These are phyloP conservation scores for Podospora pseudoanserina DNA, from an alignment of 495 filamentous ascomycete species.

Conservation along the genomic window DNA sequence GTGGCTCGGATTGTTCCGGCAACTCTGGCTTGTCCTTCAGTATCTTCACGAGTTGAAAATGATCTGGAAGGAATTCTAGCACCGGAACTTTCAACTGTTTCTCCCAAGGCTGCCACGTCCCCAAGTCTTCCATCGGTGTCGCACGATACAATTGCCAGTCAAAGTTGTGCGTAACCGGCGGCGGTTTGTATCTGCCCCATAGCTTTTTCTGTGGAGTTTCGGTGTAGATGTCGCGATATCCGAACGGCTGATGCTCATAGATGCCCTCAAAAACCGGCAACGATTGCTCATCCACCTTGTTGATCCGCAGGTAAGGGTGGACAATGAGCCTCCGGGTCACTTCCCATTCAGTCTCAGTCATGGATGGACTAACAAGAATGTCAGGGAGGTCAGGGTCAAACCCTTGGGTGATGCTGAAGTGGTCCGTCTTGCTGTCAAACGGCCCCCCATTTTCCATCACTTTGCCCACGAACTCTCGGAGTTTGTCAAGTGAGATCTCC, in stretches of 20 bases:
- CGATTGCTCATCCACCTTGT: neutral
- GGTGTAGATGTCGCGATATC: constrained; percentile 25
- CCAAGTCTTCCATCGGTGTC: neutral
- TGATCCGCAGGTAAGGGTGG: constrained; percentile 15
- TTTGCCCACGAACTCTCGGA: neutral
- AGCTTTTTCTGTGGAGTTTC: neutral
- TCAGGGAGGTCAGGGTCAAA: constrained; percentile 1
- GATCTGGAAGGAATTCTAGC: neutral
- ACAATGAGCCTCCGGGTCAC: constrained; percentile 19
- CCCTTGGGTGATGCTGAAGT: neutral
- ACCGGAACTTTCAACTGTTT: neutral
- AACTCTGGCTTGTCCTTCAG: neutral
- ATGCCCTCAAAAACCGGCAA: constrained; percentile 6
- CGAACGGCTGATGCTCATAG: constrained; percentile 17
- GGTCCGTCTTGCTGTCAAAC: neutral
- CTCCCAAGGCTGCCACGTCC: neutral
- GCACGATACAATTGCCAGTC: constrained; percentile 15
- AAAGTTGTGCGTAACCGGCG: constrained; percentile 3
- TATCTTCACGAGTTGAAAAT: neutral
- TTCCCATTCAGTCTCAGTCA: constrained; percentile 21
- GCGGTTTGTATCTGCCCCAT: neutral
- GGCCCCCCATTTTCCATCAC: neutral
- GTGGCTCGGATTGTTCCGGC: neutral
- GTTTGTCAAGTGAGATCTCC: neutral
- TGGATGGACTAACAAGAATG: constrained; percentile 17